These are phyloP conservation scores for Cicer chorassanicum DNA, from an alignment of 306 rosid genomes.

Conservation along the genomic window DNA sequence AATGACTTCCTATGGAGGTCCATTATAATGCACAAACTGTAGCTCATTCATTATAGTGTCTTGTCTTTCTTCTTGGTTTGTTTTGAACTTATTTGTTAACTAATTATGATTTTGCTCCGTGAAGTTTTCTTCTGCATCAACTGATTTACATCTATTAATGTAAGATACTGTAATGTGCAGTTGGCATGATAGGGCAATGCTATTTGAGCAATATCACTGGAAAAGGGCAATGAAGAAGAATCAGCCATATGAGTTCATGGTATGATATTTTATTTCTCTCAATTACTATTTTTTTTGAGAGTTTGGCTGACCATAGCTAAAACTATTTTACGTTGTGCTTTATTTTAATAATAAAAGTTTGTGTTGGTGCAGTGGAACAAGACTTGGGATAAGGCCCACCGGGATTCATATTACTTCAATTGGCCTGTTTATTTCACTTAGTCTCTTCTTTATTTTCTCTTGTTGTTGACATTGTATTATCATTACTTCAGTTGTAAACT, in stretches of 20 bases:
- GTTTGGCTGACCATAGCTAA: conserved; percentile 19
- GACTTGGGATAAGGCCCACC: conserved; percentile 64
- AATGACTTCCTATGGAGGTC: conserved; percentile 2
- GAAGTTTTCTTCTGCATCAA: conserved; percentile 12
- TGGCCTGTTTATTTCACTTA: conserved; percentile 86
- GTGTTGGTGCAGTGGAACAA: conserved; percentile 84
- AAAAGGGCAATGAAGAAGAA: conserved; percentile 71
- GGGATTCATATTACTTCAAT: conserved; percentile 74
- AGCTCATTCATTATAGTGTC: background rate
- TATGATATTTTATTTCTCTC: conserved; percentile 41
- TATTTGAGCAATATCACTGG: conserved; percentile 93
- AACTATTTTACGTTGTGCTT: conserved; percentile 24
- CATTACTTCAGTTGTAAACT: conserved; percentile 38
- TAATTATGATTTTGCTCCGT: background rate
- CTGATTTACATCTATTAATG: background rate
- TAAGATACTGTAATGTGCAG: conserved; percentile 53
- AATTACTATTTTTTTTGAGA: background rate
- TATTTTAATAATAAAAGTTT: conserved; percentile 24
- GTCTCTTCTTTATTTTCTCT: background rate
- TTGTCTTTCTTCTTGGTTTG: conserved; percentile 37
- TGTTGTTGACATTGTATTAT: conserved; percentile 24
- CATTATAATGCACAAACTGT: conserved; percentile 11
- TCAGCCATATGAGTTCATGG: conserved; percentile 71
- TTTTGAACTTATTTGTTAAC: conserved; percentile 18
- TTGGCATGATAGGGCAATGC: conserved; percentile 87